Evolutionary conservation across 129 eudicot genomes (phyloP).

Genomic region (Flaveria sonorensis): DNA sequence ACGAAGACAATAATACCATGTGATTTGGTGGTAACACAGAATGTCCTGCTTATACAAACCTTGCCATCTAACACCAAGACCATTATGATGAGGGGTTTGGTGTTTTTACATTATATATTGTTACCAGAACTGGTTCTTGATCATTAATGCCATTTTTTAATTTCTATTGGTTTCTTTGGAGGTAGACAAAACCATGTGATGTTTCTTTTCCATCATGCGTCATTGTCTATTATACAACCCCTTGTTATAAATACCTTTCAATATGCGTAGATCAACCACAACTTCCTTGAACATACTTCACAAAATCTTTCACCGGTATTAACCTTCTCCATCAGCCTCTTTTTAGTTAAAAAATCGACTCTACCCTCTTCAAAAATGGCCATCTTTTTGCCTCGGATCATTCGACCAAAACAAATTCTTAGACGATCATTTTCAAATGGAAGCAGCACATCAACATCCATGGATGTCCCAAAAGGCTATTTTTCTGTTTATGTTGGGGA

Average conservation of each 20-base stretch:
- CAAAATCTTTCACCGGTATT: neutral
- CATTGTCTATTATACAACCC: too few species aligned
- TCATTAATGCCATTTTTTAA: neutral
- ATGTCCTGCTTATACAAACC: neutral
- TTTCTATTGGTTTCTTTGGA: too few species aligned
- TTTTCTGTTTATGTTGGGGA: too few species aligned
- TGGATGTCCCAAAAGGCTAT: too few species aligned
- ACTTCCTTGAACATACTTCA: neutral
- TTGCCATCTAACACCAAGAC: neutral
- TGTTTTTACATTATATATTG: too few species aligned
- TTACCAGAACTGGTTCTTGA: too few species aligned
- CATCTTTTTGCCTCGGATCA: too few species aligned
- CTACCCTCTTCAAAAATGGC: neutral
- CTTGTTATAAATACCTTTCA: neutral
- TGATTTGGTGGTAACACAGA: neutral
- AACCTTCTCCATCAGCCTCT: neutral
- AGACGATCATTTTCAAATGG: too few species aligned
- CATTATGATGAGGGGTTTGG: too few species aligned
- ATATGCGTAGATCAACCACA: neutral
- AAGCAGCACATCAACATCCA: too few species aligned
- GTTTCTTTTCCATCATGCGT: neutral
- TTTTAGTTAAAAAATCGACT: neutral
- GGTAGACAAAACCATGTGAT: neutral
- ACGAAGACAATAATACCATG: too few species aligned
- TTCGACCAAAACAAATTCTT: too few species aligned